Conservation (phyloP, 2,329 filamentous ascomycete species). For the Zarea fungicola region DNA sequence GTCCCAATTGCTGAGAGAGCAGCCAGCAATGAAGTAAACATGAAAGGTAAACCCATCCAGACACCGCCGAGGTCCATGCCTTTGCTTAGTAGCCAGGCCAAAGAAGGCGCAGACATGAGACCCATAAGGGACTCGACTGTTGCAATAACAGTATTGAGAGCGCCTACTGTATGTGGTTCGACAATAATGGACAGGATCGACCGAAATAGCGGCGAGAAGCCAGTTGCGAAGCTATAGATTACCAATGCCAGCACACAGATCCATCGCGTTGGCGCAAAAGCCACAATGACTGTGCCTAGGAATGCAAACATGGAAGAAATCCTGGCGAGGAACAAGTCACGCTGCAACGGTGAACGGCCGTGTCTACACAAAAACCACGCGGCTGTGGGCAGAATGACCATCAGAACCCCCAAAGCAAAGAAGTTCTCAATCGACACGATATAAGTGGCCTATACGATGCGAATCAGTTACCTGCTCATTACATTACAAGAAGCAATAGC, state of each 20-base stretch:
- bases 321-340: slow-evolving; percentile 37
- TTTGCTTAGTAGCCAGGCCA: slow-evolving; percentile 41
- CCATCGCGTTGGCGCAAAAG: slow-evolving; percentile 29
- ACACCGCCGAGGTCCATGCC: slow-evolving; percentile 41
- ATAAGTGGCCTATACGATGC: slow-evolving; percentile 31
- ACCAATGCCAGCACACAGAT: slow-evolving; percentile 37
- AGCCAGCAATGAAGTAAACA: slow-evolving; percentile 31
- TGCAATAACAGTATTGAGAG: slow-evolving; percentile 47
- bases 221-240: slow-evolving; percentile 40
- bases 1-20: slow-evolving; percentile 25
- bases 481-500: slow-evolving; percentile 1
- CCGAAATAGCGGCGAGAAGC: slow-evolving; percentile 38
- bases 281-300: slow-evolving; percentile 33
- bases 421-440: slow-evolving; percentile 34
- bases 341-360: slow-evolving; percentile 26
- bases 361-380: slow-evolving; percentile 29
- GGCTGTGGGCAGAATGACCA: slow-evolving; percentile 32
- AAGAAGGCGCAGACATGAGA: slow-evolving; percentile 39
- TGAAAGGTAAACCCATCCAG: slow-evolving; percentile 47
- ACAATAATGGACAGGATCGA: slow-evolving; percentile 49
- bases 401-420: slow-evolving; percentile 32
- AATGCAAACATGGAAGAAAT: slow-evolving; percentile 27
- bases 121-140: slow-evolving; percentile 45
- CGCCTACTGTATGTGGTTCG: slow-evolving; percentile 48
- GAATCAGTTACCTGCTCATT: slow-evolving; percentile 6